A percentile compares a stretch with the other conserved stretches of the same genome.
Conservation (phyloP, 2,329 filamentous ascomycete genomes). For the Epichloe bromicola region DNA sequence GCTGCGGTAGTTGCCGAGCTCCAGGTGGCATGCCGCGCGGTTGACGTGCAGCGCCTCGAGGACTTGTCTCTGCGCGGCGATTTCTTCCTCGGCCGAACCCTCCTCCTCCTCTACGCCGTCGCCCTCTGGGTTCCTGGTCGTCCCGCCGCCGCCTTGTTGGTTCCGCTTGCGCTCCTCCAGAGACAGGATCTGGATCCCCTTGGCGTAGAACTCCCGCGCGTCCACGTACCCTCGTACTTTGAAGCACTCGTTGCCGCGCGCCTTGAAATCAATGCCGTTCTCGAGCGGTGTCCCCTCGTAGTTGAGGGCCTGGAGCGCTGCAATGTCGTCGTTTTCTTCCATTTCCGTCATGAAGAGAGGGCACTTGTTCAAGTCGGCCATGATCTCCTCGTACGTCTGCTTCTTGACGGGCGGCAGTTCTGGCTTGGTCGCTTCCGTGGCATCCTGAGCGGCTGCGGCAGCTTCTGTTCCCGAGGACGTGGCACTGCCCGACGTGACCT, state of each 20-base stretch:
- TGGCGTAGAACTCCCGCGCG: slow-evolving; percentile 82
- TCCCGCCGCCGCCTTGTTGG: slow-evolving; percentile 14
- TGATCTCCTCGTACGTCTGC: slow-evolving; percentile 42
- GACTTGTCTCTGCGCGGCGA: slow-evolving; percentile 45
- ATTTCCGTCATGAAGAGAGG: slow-evolving; percentile 96
- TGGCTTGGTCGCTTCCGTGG: slow-evolving; percentile 21
- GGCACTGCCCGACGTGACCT: background rate
- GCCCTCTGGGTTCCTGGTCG: slow-evolving; percentile 17
- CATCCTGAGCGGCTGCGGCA: background rate
- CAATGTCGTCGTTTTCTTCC: slow-evolving; percentile 71
- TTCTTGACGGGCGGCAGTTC: slow-evolving; percentile 32
- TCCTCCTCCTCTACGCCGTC: slow-evolving; percentile 17
- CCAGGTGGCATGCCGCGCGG: slow-evolving; percentile 78
- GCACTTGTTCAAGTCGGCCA: slow-evolving; percentile 44
- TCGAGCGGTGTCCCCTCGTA: slow-evolving; percentile 87
- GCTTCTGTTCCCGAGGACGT: background rate
- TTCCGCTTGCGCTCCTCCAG: slow-evolving; percentile 44
- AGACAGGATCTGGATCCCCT: slow-evolving; percentile 63
- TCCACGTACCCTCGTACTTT: slow-evolving; percentile 60
- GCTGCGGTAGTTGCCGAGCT: slow-evolving; percentile 76
- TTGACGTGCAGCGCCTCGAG: slow-evolving; percentile 75
- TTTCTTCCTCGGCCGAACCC: slow-evolving; percentile 37
- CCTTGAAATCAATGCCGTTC: slow-evolving; percentile 72
- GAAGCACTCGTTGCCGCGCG: slow-evolving; percentile 86
- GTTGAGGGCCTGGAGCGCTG: slow-evolving; percentile 77